Evolutionary conservation across 2,329 filamentous ascomycete species (phyloP), one percentile per base, ranked within the genome.

Genomic region (Trichoderma sp.): DNA sequence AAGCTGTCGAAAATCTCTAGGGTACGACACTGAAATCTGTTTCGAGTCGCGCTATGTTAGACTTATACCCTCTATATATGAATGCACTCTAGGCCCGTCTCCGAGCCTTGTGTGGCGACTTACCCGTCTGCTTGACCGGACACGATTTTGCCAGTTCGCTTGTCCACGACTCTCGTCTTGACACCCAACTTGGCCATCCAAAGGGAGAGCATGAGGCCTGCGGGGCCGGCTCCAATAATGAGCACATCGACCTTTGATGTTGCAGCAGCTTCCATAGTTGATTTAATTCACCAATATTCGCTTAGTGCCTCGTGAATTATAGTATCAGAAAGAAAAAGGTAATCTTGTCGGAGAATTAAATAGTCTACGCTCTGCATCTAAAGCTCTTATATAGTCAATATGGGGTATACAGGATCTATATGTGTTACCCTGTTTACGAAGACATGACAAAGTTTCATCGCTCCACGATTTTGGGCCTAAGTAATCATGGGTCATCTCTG

Each of bases 1-100:
- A 94, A 91, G 64, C 87, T 89, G 75, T 94, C 90, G 70, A 93
- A 88, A n/a, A 93, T 92, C 79, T 94, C 90, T 2, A 93, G 83
- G 0, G 89, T 92, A 4, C 91, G 87, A 73, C 86, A 87, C 80
- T 92, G 89, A 3, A 91, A 79, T 6, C 78, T 79, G 21, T 57
- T 51, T 53, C 11, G 12, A 58, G 8, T 3, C 11, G 61, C 15
- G 18, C 21, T 14, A 39, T 39, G 26, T 64, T 47, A 64, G 61
- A 32, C 12, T 11, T 11, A 15, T 57, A 43, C 9, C 18, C 32
- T 21, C 21, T 18, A 36, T 32, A 21, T 24, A 30, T 30, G 15
- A 30, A 26, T 14, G 24, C 28, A 51, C n/a, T 21, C 9, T 21
- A 11, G 43, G 7, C 43, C n/a, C 43, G n/a, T 51, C 43, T 21